Base-by-base conservation (phyloP, 2,329 filamentous ascomycete genomes). In the Penicillium sp. region DNA sequence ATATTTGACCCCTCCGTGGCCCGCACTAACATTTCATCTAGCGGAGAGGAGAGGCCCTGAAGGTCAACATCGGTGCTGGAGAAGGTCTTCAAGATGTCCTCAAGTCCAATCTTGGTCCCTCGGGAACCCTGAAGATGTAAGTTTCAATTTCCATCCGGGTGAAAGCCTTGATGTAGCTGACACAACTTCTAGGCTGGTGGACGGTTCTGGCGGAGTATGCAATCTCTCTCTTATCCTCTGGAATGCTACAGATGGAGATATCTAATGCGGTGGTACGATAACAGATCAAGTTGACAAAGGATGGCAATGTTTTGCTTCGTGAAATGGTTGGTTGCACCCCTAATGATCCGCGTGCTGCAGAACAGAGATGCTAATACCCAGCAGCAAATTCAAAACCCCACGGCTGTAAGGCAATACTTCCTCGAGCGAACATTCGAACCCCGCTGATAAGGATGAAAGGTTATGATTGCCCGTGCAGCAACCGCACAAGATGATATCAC, bases 401-500 rank as follows among this genome's bases (percentile, higher is more conserved):
- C 95, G 35, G 95, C 95, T 65, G 95, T 95, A 79, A 73, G 77
- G 59, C 55, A 51, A 47, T 45, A 53, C 65, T 43, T 19, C 26
- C 35, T 50, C 49, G 37, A 55, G 47, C 43, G 44, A 31, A 10
- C 29, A 54, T 27, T 43, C 33, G 42, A 50, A 29, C n/a, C n/a
- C 54, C 64, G 62, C 65, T 72, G 60, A 71, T 57, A 48, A 43
- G 29, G 44, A 31, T 53, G 21, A 57, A 72, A 79, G 80, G 81
- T 88, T 61, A 88, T 89, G 85, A 89, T 89, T 70, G 87, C 87
- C 61, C 80, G 87, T 72, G 92, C 93, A 70, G 95, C 95, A 57
- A 99, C 95, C 37, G 95, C 95, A 66, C 93, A 99, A 77, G 95
- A 99, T 77, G 95, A 99, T 71, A 99, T 99, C 69, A 96, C 92